Base-by-base conservation (phyloP, 169 alveolate species). In the Theileria annulata region DNA sequence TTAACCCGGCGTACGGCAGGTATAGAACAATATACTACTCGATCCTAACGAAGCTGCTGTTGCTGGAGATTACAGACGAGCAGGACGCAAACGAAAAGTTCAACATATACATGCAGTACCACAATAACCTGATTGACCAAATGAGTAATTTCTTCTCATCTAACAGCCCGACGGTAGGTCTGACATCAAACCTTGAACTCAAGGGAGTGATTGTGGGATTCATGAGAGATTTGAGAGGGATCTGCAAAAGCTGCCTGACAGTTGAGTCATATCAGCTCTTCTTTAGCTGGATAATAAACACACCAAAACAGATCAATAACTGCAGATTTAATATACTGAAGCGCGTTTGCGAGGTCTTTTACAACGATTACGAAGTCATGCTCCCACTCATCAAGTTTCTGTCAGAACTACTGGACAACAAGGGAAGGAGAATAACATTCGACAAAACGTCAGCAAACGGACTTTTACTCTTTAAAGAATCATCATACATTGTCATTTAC, bases 381-480 rank as follows among this genome's bases (percentile, higher is more conserved):
- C 87, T 93, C 27, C 97, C 98, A 49, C 93, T 96, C 54, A 86
- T 96, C 63, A 96, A 96, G 90, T 96, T 92, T 75, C 88, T 95
- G 94, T 88, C 95, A 27, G 96, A 93, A 68, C 82, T 93, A 51
- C 90, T 92, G 13, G 94, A 93, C 71, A 89, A 90, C 79, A 93
- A 87, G 80, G 92, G 97, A 12, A 95, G 94, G 85, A 90, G 98
- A 66, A 96, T 96, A 21, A 87, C 93, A 35, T 96, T 96, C 75
- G 98, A 95, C 51, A 95, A 93, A 80, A 91, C 97, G 0, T 92
- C 97, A 58, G 97, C 98, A 15, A 94, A 94, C 76, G 98, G 98
- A 66, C 94, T 95, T 54, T 87, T 94, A 60, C 88, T 95, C 49
- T 95, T 95, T 88, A 92, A 92, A 88, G 97, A 94, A 69, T 95